A percentile compares a stretch with the other conserved stretches of the same genome.
Conservation (phyloP, 192 early-diverging fungal genomes). For the Backusella tarrabulga region DNA sequence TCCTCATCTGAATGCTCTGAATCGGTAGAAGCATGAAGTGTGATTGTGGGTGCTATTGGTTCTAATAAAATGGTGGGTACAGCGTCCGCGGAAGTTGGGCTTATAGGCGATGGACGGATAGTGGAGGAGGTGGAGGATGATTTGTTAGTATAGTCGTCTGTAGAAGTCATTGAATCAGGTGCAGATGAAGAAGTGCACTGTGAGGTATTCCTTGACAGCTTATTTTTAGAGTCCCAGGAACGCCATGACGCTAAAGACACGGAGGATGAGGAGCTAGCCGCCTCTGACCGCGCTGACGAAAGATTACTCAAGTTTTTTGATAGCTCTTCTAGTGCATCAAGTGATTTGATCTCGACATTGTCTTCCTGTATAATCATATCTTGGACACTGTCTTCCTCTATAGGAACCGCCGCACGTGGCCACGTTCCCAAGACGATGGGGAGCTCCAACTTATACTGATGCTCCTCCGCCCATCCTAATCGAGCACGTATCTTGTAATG, state of each 20-base stretch:
- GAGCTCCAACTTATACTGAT: conserved; percentile 22
- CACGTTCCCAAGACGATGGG: conserved; percentile 38
- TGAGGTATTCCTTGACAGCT: conserved; percentile 29
- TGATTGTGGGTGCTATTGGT: neutral
- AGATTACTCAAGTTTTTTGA: neutral
- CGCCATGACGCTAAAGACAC: conserved; percentile 8
- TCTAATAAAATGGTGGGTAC: neutral
- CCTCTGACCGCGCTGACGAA: conserved; percentile 11
- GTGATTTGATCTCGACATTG: neutral
- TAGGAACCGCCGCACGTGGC: conserved; percentile 37
- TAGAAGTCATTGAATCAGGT: neutral
- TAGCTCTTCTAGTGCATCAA: neutral
- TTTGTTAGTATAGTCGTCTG: neutral
- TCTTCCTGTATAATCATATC: conserved; percentile 1
- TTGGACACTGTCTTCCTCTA: conserved; percentile 38
- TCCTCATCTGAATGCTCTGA: neutral
- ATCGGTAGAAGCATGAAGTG: neutral
- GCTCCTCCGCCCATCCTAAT: neutral
- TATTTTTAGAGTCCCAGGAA: conserved; percentile 21
- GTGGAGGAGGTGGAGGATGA: neutral
- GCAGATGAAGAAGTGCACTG: conserved; percentile 14
- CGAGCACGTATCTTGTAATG: conserved; percentile 29
- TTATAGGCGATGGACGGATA: neutral
- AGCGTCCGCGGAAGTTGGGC: neutral
- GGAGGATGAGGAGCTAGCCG: conserved; percentile 4